phyloP scores from a whole-genome alignment of 495 filamentous ascomycete genomes.

The Haplographium delicatum region DNA sequence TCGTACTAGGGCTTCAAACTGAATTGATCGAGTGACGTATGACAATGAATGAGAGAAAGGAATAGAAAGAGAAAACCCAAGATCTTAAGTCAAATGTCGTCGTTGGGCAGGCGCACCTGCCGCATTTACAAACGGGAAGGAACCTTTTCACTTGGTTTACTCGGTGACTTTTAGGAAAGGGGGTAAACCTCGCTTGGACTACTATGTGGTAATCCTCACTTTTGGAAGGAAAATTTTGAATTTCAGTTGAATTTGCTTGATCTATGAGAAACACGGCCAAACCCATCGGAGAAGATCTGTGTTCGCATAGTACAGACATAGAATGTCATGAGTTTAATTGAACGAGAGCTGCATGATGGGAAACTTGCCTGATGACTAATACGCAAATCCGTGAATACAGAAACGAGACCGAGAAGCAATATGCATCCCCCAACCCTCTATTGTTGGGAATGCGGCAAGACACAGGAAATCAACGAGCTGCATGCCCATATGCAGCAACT shows the following conservation, averaged over 20 bases:
- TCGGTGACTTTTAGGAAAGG: too few species aligned
- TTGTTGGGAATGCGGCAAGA: conserved; percentile 21
- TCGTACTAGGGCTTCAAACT: too few species aligned
- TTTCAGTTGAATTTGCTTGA: conserved; percentile 13
- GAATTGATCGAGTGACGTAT: not conserved
- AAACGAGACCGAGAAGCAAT: conserved; percentile 19
- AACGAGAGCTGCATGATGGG: conserved; percentile 16
- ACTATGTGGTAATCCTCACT: not conserved
- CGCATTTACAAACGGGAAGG: too few species aligned
- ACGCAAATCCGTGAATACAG: conserved; percentile 24
- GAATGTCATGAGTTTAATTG: conserved; percentile 8
- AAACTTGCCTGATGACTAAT: conserved; percentile 17
- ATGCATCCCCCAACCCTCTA: conserved; percentile 25
- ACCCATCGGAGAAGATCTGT: conserved; percentile 9
- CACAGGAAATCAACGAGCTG: conserved; percentile 19
- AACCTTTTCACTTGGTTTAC: too few species aligned
- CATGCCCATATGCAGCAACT: conserved; percentile 25
- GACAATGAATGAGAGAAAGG: not conserved
- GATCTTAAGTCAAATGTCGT: too few species aligned
- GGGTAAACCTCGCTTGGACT: too few species aligned
- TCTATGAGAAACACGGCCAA: conserved; percentile 20
- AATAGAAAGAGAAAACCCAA: too few species aligned
- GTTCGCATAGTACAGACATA: conserved; percentile 11
- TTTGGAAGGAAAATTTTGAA: not conserved
- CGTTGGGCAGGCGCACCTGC: not conserved